A percentile compares a stretch with the other conserved stretches of the same genome.
Conservation (phyloP, 208 protist species). For the Crithidia bombi region DNA sequence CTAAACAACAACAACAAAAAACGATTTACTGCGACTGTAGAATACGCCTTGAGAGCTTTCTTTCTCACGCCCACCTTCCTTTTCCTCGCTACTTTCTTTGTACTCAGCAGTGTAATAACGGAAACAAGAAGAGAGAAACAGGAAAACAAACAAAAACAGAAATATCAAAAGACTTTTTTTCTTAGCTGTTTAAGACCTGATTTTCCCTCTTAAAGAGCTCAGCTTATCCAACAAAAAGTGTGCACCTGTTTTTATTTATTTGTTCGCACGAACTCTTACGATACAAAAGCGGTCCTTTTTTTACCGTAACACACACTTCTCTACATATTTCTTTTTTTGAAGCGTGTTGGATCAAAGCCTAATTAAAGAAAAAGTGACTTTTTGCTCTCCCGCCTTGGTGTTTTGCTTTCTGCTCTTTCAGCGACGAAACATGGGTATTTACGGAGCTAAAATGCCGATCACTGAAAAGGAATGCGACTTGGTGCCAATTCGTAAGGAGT, state of each 20-base stretch:
- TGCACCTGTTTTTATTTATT: conserved; percentile 8
- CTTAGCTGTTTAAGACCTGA: conserved; percentile 2
- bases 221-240: conserved; percentile 10
- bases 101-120: conserved; percentile 1
- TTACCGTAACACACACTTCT: neutral
- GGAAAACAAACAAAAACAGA: neutral
- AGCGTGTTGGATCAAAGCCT: conserved; percentile 1
- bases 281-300: conserved; percentile 8
- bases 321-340: neutral
- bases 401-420: neutral
- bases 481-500: conserved; percentile 44
- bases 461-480: conserved; percentile 45
- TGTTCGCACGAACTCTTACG: neutral
- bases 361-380: neutral
- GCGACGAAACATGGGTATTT: conserved; percentile 30
- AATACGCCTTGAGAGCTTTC: conserved; percentile 7
- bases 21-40: neutral
- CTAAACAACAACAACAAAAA: neutral
- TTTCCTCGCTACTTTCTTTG: conserved; percentile 5
- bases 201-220: conserved; percentile 6
- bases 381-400: neutral
- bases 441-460: conserved; percentile 1
- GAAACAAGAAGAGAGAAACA: conserved; percentile 2
- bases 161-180: conserved; percentile 3
- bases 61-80: conserved; percentile 6